Evolutionary conservation across 2,329 filamentous ascomycete genomes (phyloP).

Genomic region (Coniella lustricola): DNA sequence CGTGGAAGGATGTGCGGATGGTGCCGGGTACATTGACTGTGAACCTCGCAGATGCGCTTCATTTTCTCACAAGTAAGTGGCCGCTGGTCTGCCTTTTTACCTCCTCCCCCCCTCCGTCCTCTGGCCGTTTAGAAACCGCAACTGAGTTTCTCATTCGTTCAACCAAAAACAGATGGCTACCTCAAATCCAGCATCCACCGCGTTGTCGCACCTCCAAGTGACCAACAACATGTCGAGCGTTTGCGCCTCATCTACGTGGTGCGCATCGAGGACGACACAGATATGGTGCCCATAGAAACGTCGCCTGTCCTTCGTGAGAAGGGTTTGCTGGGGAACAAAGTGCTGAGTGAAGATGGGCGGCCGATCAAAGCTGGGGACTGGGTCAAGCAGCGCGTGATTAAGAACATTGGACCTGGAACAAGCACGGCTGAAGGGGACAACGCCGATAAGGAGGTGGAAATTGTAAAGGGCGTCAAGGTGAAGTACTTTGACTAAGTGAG

Average conservation of each 20-base stretch:
- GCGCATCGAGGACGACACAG: constrained; percentile 27
- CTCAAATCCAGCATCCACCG: constrained; percentile 29
- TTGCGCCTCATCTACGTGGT: constrained; percentile 41
- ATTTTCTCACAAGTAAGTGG: constrained; percentile 32
- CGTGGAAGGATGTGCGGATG: constrained; percentile 25
- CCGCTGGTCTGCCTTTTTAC: too few species aligned
- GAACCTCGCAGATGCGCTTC: constrained; percentile 40
- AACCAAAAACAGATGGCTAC: constrained; percentile 24
- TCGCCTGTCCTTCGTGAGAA: constrained; percentile 26
- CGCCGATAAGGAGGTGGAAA: constrained; percentile 11
- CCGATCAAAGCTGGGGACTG: constrained; percentile 26
- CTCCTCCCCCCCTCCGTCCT: too few species aligned
- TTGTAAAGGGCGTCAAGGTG: constrained; percentile 15
- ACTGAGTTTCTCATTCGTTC: neutral
- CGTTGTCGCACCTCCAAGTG: constrained; percentile 26
- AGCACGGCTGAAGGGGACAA: constrained; percentile 15
- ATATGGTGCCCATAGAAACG: constrained; percentile 23
- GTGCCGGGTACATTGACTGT: constrained; percentile 35
- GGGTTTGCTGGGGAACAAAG: constrained; percentile 19
- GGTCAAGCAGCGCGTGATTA: constrained; percentile 22
- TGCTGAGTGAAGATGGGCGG: constrained; percentile 17
- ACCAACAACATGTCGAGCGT: constrained; percentile 32
- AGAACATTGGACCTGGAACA: constrained; percentile 16
- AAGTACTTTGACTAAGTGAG: constrained; percentile 13
- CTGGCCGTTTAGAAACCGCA: too few species aligned